phyloP scores from a whole-genome alignment of 1,284 basidiomycete species.

The Tylopilus sp. region DNA sequence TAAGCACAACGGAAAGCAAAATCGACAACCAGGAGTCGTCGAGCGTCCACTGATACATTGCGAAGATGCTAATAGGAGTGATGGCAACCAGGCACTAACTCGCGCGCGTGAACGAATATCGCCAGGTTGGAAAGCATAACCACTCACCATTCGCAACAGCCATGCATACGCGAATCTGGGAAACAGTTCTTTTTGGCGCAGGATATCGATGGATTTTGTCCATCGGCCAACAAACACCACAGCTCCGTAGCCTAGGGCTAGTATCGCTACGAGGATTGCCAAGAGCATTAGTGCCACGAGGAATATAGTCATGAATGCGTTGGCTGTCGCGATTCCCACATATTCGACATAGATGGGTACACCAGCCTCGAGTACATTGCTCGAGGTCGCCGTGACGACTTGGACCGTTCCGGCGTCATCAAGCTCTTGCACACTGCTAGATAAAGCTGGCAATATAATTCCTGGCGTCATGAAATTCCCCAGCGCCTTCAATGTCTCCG shows the following conservation, averaged over 20 bases:
- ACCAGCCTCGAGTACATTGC: conserved; percentile 72
- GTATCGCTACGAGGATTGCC: conserved; percentile 51
- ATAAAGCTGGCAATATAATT: conserved; percentile 1
- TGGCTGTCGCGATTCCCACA: conserved; percentile 71
- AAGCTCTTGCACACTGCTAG: conserved; percentile 13
- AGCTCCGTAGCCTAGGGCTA: conserved; percentile 53
- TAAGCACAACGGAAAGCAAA: conserved; percentile 63
- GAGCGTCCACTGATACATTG: conserved; percentile 87
- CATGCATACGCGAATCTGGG: conserved; percentile 53
- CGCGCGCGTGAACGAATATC: conserved; percentile 4
- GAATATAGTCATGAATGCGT: conserved; percentile 84
- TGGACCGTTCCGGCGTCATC: conserved; percentile 48
- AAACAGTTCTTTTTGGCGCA: conserved; percentile 42
- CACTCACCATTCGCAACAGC: conserved; percentile 58
- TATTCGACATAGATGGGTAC: conserved; percentile 80
- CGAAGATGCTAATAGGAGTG: conserved; percentile 73
- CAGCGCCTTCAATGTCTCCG: conserved; percentile 11
- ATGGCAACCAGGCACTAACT: conserved; percentile 60
- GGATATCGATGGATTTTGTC: conserved; percentile 23
- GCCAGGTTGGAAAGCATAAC: background rate
- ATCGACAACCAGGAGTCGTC: conserved; percentile 80
- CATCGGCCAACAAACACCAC: conserved; percentile 37
- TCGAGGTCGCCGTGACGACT: conserved; percentile 62
- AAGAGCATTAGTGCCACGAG: conserved; percentile 65
- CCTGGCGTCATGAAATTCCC: conserved; percentile 8